A percentile compares a stretch with the other conserved stretches of the same genome.
phyloP scores from a whole-genome alignment of 139 green algal species.

The Micromonas commoda region DNA sequence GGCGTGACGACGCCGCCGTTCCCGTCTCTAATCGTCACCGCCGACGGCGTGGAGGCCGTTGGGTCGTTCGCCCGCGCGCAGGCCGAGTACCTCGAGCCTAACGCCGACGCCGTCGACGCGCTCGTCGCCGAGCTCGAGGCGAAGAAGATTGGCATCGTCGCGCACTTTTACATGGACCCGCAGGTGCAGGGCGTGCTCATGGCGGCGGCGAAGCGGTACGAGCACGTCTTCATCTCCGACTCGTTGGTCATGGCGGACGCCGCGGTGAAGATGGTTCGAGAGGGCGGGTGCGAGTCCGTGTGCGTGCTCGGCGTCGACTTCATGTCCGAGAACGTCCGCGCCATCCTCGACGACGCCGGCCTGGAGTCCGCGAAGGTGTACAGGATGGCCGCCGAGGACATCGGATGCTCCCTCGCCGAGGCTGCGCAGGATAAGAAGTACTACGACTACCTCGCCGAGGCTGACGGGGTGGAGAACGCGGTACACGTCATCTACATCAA shows the following conservation, averaged over 20 bases:
- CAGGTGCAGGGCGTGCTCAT: slow-evolving; percentile 92
- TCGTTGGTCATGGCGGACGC: slow-evolving; percentile 73
- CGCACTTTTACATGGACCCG: slow-evolving; percentile 99
- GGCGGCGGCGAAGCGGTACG: slow-evolving; percentile 68
- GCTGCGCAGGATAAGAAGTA: slow-evolving; percentile 77
- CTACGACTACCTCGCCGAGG: slow-evolving; percentile 58
- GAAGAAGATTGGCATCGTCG: slow-evolving; percentile 96
- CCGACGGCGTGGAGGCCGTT: slow-evolving; percentile 44
- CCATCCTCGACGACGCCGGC: slow-evolving; percentile 83
- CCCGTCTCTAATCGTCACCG: slow-evolving; percentile 74
- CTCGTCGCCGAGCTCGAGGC: slow-evolving; percentile 55
- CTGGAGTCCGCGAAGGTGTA: slow-evolving; percentile 70
- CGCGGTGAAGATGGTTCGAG: slow-evolving; percentile 58
- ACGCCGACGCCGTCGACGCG: slow-evolving; percentile 40
- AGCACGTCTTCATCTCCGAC: slow-evolving; percentile 91
- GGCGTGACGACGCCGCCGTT: slow-evolving; percentile 47
- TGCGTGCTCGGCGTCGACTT: slow-evolving; percentile 96
- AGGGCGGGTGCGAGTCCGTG: slow-evolving; percentile 76
- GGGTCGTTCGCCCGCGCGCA: slow-evolving; percentile 84
- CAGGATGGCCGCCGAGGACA: slow-evolving; percentile 70
- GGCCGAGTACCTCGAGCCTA: slow-evolving; percentile 59
- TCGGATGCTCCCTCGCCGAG: slow-evolving; percentile 94
- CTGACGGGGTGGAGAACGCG: slow-evolving; percentile 45
- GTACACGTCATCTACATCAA: slow-evolving; percentile 99
- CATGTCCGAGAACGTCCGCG: slow-evolving; percentile 96